Conservation (phyloP, 2,329 filamentous ascomycete species). For the Aspergillus aculeatinus region DNA sequence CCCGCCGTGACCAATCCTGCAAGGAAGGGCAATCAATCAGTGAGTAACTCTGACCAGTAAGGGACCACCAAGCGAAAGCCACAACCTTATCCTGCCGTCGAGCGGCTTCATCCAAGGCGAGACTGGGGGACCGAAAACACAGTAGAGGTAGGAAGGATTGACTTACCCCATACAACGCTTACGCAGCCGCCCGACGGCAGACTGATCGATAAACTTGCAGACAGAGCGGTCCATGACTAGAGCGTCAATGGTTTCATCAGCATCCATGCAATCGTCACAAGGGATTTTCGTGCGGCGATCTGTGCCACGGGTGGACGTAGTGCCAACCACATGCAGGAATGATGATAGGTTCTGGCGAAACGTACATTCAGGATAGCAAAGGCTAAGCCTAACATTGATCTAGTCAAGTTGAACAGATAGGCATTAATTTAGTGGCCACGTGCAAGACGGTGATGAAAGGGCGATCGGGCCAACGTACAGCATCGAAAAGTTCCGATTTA, state of each 20-base stretch:
- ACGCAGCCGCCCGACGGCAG: constrained; percentile 70
- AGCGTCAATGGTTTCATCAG: constrained; percentile 10
- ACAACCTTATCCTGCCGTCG: too few relatives aligned
- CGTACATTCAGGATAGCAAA: constrained; percentile 61
- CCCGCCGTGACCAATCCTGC: constrained; percentile 56
- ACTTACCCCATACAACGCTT: constrained; percentile 69
- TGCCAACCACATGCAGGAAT: not conserved
- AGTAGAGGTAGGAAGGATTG: not conserved
- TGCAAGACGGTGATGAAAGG: not conserved
- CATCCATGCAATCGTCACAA: not conserved
- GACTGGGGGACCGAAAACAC: too few relatives aligned
- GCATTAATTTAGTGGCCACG: not conserved
- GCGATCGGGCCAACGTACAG: constrained; percentile 33
- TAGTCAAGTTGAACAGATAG: constrained; percentile 10
- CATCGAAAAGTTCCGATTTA: constrained; percentile 58
- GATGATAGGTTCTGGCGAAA: not conserved
- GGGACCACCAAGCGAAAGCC: not conserved
- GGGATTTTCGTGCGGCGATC: not conserved
- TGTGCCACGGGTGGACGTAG: not conserved
- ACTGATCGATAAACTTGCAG: constrained; percentile 58
- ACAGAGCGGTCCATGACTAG: constrained; percentile 60
- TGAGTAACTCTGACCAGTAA: not conserved
- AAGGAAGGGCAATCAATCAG: not conserved
- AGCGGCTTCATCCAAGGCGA: too few relatives aligned
- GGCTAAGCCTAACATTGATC: constrained; percentile 60